Evolutionary conservation across 805 yeast genomes (phyloP), one percentile per base, ranked within the genome.

Genomic region (Ogataea kodamae): DNA sequence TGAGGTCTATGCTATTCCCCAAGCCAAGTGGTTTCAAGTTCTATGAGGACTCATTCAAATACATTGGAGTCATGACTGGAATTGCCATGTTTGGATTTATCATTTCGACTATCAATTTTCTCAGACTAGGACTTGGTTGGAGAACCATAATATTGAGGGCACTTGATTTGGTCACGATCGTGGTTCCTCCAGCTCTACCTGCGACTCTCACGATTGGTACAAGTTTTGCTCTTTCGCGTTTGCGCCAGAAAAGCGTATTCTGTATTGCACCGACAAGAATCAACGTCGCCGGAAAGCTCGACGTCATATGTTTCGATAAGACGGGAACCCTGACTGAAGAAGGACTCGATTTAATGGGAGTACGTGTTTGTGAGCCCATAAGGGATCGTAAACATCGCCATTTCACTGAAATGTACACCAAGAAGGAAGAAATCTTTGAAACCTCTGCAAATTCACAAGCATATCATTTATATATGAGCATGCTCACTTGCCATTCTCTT

Each of bases 241-340:
- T 92, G 42, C 78, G 86, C 42, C 62, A 70, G 40, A 72, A 74
- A 40, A 65, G 73, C 24, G 79, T 94, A 2, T 92, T 80, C 49
- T 92, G 98, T 58, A 90, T 90, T 36, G 78, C 96, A 2, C 98
- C 99, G 3, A 85, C 92, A 2, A 72, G 96, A 40, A 92, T 94
- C 28, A 92, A 92, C 53, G 80, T 92, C n/a, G 96, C 96, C 21
- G 98, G 98, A 7, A 88, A 92, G 49, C 55, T 92, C 16, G 97
- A 90, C 54, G 76, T 85, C 3, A 68, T 87, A 53, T 88, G 96
- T 51, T 92, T 92, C 59, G 99, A 92, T 63, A 92, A 92, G 55
- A 92, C 99, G 0, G 99, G 99, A 3, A 92, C 99, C 0, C 65
- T 92, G 43, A 92, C 99, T 0, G 97, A 92, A 52, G 98, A 92